Percentiles rank a stretch among this genome's conserved stretches.
phyloP scores from a whole-genome alignment of 352 stramenopile species.

The Blastocystis sp. region DNA sequence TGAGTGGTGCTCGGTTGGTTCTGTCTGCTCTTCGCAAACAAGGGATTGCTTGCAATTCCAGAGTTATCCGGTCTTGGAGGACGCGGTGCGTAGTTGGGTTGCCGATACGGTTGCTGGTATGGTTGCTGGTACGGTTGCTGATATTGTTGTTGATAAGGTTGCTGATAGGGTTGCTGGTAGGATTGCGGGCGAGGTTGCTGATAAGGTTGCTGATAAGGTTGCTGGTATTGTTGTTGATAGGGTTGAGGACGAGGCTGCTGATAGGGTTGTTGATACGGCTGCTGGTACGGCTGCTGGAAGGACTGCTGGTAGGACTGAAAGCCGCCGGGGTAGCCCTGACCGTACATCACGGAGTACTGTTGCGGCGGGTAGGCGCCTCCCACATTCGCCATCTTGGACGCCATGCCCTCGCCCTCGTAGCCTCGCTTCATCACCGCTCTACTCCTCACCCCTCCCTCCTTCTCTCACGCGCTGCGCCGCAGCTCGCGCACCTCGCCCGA shows the following conservation, averaged over 20 bases:
- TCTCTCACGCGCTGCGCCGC: background rate
- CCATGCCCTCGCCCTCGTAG: constrained; percentile 1
- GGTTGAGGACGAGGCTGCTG: background rate
- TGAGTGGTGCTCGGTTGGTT: background rate
- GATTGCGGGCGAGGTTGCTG: constrained; percentile 11
- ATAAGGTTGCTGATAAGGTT: background rate
- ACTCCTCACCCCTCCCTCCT: too few relatives aligned
- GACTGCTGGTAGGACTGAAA: constrained; percentile 4
- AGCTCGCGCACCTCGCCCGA: constrained; percentile 42
- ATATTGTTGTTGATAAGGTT: constrained; percentile 42
- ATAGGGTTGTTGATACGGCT: constrained; percentile 20
- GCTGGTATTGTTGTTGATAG: background rate
- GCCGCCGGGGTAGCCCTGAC: background rate
- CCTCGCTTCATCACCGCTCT: background rate
- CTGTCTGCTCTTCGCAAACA: too few relatives aligned
- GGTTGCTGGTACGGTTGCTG: background rate
- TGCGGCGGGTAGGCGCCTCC: background rate
- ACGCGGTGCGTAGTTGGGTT: background rate
- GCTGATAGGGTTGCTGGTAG: background rate
- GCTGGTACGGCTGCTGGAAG: background rate
- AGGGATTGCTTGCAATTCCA: too few relatives aligned
- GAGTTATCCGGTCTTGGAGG: background rate
- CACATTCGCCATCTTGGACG: background rate
- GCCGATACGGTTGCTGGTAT: background rate
- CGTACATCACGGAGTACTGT: background rate